Percentiles rank a stretch among this genome's conserved stretches.
Conservation (phyloP, 2,329 filamentous ascomycete species). For the Podosphaera xanthii region DNA sequence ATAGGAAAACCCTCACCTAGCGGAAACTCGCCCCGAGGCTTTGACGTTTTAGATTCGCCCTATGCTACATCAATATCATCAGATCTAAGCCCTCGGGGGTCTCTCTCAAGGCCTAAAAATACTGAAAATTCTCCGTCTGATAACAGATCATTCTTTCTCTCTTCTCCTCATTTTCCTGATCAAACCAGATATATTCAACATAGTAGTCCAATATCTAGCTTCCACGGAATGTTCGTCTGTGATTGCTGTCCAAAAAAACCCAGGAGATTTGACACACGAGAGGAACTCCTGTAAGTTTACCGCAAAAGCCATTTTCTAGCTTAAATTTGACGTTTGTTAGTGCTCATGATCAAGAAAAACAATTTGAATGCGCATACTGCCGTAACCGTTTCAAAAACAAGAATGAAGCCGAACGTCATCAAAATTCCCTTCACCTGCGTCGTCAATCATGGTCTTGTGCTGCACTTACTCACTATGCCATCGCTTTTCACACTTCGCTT, state of each 20-base stretch:
- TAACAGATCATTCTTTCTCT: constrained; percentile 17
- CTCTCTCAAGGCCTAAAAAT: constrained; percentile 16
- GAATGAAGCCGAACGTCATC: constrained; percentile 89
- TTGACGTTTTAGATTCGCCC: constrained; percentile 24
- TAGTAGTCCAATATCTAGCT: constrained; percentile 23
- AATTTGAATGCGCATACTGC: constrained; percentile 83
- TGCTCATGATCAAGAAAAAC: constrained; percentile 78
- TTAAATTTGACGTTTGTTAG: constrained; percentile 24
- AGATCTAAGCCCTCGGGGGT: constrained; percentile 17
- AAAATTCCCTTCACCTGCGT: constrained; percentile 81
- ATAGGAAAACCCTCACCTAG: constrained; percentile 37
- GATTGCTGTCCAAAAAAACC: constrained; percentile 95
- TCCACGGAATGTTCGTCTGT: constrained; percentile 47
- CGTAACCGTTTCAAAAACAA: constrained; percentile 97
- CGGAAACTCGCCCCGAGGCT: constrained; percentile 25
- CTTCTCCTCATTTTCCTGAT: constrained; percentile 24
- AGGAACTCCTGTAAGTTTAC: constrained; percentile 54
- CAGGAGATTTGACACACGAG: constrained; percentile 72
- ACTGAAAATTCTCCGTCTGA: constrained; percentile 18
- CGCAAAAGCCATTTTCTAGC: not conserved
- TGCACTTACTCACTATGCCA: constrained; percentile 52
- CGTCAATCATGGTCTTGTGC: constrained; percentile 95
- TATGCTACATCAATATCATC: constrained; percentile 25
- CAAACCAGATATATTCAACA: constrained; percentile 18
- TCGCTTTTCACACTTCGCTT: constrained; percentile 69